Evolutionary conservation across 2,329 filamentous ascomycete genomes (phyloP), one percentile per base, ranked within the genome.

Genomic region (Coniella lustricola): DNA sequence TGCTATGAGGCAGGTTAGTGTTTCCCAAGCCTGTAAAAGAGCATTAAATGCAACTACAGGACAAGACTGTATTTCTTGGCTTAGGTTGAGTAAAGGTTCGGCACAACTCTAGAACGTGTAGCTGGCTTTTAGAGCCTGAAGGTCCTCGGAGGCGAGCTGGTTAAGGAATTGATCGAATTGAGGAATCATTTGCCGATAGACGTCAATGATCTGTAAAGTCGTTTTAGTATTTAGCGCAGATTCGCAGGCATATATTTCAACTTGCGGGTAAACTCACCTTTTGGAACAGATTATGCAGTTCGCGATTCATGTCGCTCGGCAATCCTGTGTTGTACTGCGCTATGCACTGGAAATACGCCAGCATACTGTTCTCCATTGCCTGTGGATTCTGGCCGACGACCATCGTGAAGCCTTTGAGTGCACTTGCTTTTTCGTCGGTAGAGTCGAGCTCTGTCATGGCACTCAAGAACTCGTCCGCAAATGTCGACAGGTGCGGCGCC

Each of bases 381-480:
- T 90, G 81, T 1, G 93, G 93, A 60, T 97, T 97, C 61, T 82
- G 81, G 53, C 86, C 78, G 3, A 97, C 86, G 41, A 95, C 78
- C 57, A 85, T 77, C 47, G 87, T 87, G 68, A 98, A 96, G 0
- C 93, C 93, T 59, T 88, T 82, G 64, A 97, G 88, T 0, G 93
- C 91, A 21, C 90, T 90, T 1, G 87, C 89, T 70, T 98, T 98
- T 68, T 98, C 93, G 52, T 95, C 87, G 2, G 89, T 91, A 60
- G 87, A 84, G 45, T 89, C 85, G 29, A 97, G 85, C 54, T 89
- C 86, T 52, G 81, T 79, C 78, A 98, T 94, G 3, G 84, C 81
- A 44, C 73, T 75, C 46, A 98, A 69, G 70, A 96, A 97, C 32
- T 86, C 80, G 32, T 84, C 81, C 0, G 91, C 89, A 64, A 94